Evolutionary conservation across 2,329 filamentous ascomycete genomes (phyloP).

Genomic region (Exophiala sp.): DNA sequence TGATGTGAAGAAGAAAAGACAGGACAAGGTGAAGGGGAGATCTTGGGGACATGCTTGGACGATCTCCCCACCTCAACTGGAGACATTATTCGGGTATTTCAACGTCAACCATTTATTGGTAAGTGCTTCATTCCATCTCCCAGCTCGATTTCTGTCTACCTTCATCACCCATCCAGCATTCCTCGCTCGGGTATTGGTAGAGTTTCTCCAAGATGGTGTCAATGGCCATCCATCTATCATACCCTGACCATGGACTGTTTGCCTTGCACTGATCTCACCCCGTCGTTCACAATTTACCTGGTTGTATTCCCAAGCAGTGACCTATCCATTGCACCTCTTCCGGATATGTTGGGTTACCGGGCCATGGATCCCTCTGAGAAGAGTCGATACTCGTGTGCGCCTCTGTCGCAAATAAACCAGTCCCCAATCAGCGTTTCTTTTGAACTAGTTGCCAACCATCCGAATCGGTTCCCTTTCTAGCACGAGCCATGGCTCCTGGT

Average conservation of each 20-base stretch:
- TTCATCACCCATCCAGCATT: background rate
- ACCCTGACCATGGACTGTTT: too few species aligned
- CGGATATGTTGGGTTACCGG: background rate
- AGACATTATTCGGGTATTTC: background rate
- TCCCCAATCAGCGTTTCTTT: slow-evolving; percentile 11
- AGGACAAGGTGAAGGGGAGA: background rate
- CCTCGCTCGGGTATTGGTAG: background rate
- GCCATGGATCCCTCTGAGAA: background rate
- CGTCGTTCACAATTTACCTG: background rate
- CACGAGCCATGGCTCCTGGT: slow-evolving; percentile 11
- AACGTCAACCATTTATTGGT: background rate
- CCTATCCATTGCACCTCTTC: background rate
- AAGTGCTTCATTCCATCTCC: background rate
- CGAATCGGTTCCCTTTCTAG: slow-evolving; percentile 20
- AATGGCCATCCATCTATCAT: background rate
- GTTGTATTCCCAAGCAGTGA: background rate
- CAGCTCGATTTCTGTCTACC: background rate
- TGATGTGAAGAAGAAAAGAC: too few species aligned
- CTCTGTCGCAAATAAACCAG: too few species aligned
- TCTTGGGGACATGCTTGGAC: background rate
- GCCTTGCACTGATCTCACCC: background rate
- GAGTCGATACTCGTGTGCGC: too few species aligned
- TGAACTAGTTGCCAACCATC: slow-evolving; percentile 26
- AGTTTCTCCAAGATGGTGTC: background rate
- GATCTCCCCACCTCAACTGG: background rate